Evolutionary conservation across 306 rosid genomes (phyloP).

Genomic region (Cicer arietinum): DNA sequence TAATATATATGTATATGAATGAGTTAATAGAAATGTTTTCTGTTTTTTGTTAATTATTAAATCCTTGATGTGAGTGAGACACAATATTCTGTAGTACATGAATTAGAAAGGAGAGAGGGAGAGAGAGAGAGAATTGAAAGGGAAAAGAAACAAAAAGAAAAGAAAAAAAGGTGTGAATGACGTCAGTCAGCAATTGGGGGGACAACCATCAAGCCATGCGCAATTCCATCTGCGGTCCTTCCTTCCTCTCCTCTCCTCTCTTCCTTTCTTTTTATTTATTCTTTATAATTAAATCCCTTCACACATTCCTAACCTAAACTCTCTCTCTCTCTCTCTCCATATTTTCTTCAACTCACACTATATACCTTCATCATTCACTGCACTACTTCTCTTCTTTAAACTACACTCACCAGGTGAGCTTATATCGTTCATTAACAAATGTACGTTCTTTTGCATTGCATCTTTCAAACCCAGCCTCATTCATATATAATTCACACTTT

Average conservation of each 20-base stretch:
- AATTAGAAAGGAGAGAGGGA: neutral
- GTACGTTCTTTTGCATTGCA: neutral
- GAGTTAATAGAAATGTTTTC: no score
- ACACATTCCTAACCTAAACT: constrained; percentile 43
- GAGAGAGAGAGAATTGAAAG: neutral
- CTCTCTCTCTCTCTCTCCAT: neutral
- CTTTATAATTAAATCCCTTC: constrained; percentile 41
- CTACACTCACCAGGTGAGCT: constrained; percentile 48
- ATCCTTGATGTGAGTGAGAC: constrained; percentile 1
- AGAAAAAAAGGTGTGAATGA: constrained; percentile 48
- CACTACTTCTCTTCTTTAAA: constrained; percentile 41
- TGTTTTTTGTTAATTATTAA: neutral
- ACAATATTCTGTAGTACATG: neutral
- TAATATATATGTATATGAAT: no score
- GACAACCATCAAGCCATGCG: constrained; percentile 88
- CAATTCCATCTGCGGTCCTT: constrained; percentile 77
- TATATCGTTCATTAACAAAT: neutral
- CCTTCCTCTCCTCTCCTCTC: constrained; percentile 31
- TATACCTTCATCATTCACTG: constrained; percentile 38
- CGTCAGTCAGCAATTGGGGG: constrained; percentile 67
- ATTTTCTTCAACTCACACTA: neutral
- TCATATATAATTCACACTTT: no score
- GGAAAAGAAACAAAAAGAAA: constrained; percentile 16
- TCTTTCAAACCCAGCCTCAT: neutral
- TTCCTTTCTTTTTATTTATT: constrained; percentile 48